phyloP scores from a whole-genome alignment of 2,329 filamentous ascomycete genomes.

The Pestalotiopsis fici region DNA sequence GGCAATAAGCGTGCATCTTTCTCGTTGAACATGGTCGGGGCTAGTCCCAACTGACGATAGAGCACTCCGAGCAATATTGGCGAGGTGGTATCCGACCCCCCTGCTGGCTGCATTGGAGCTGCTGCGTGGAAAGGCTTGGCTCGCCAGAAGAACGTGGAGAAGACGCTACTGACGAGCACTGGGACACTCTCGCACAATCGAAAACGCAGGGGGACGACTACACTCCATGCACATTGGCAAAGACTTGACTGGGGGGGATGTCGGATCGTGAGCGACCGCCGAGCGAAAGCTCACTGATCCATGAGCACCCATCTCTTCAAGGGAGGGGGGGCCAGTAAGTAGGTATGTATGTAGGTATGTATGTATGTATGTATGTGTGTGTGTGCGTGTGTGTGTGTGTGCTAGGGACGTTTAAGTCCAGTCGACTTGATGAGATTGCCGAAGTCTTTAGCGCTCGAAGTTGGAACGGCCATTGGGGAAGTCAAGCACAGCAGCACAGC shows the following conservation, averaged over 20 bases:
- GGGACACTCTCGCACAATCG: neutral
- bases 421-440: conserved; percentile 8
- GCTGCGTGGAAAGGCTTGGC: conserved; percentile 4
- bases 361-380: too few species aligned
- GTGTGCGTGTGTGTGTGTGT: too few species aligned
- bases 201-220: neutral
- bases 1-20: conserved; percentile 5
- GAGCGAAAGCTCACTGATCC: conserved; percentile 7
- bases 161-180: neutral
- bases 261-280: conserved; percentile 8
- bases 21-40: conserved; percentile 9
- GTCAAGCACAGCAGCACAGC: neutral
- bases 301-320: neutral
- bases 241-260: neutral
- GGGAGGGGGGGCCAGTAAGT: too few species aligned
- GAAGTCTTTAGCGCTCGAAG: conserved; percentile 10
- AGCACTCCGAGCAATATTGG: neutral
- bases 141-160: conserved; percentile 8
- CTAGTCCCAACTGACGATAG: conserved; percentile 10
- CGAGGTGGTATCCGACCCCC: neutral
- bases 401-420: neutral
- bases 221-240: neutral
- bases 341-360: too few species aligned
- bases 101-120: neutral
- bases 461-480: neutral